Conservation (phyloP, 2,329 filamentous ascomycete species). For the Colletotrichum lini region DNA sequence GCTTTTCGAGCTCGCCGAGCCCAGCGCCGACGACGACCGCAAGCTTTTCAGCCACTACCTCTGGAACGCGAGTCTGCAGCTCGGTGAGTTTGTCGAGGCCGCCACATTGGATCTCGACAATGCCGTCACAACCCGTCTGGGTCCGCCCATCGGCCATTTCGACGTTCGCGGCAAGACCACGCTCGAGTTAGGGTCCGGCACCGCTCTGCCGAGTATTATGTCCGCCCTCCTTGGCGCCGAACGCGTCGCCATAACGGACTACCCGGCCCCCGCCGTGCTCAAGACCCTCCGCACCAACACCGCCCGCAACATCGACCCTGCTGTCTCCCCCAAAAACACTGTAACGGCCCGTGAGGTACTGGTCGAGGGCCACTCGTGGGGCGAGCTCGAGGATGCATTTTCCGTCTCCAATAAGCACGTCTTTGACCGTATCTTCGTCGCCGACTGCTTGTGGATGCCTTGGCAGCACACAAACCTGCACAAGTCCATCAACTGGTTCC, state of each 20-base stretch:
- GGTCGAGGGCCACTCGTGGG: slow-evolving; percentile 77
- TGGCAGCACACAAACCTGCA: slow-evolving; percentile 78
- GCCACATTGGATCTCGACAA: slow-evolving; percentile 54
- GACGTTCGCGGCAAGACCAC: slow-evolving; percentile 66
- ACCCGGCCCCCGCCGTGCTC: slow-evolving; percentile 74
- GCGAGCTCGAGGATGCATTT: slow-evolving; percentile 60
- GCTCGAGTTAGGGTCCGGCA: slow-evolving; percentile 79
- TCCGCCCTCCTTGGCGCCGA: slow-evolving; percentile 62
- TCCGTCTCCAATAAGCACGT: slow-evolving; percentile 48
- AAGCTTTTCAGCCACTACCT: slow-evolving; percentile 79
- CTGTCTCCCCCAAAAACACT: slow-evolving; percentile 51
- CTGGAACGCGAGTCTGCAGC: slow-evolving; percentile 76
- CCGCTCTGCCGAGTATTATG: slow-evolving; percentile 67
- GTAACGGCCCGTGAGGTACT: slow-evolving; percentile 49
- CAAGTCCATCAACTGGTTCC: slow-evolving; percentile 74
- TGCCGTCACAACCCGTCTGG: slow-evolving; percentile 16
- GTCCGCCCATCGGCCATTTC: slow-evolving; percentile 51
- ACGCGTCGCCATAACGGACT: slow-evolving; percentile 75
- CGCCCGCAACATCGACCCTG: slow-evolving; percentile 60
- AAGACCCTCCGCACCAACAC: slow-evolving; percentile 72
- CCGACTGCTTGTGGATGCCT: slow-evolving; percentile 84
- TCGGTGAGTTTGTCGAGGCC: slow-evolving; percentile 70
- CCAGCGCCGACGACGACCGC: slow-evolving; percentile 66
- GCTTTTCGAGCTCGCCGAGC: slow-evolving; percentile 63
- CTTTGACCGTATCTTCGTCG: slow-evolving; percentile 76